Conservation (phyloP, 176 grass and related monocot species). For the Bolboschoenus planiculmis region DNA sequence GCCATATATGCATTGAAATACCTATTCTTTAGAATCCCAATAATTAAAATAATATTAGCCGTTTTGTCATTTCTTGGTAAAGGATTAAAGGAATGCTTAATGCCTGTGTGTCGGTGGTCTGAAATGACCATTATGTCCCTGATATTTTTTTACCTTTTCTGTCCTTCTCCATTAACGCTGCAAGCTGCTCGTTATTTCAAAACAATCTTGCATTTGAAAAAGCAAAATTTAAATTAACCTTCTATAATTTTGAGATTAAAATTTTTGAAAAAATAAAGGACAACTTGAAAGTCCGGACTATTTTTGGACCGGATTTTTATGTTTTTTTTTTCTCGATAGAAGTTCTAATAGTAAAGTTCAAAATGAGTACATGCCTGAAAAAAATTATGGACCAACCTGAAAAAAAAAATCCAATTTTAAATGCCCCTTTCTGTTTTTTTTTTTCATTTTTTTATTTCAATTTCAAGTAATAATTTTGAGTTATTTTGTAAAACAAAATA, state of each 20-base stretch:
- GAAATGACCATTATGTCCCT: not conserved
- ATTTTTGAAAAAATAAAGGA: not conserved
- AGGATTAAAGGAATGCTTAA: not conserved
- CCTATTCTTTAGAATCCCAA: not conserved
- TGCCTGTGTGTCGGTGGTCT: not conserved
- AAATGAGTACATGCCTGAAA: not conserved
- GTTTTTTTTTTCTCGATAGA: not conserved
- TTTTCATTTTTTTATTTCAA: not conserved
- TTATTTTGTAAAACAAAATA: not conserved
- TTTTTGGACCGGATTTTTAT: not conserved
- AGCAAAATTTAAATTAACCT: not conserved
- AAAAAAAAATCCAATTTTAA: not conserved
- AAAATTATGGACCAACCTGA: not conserved
- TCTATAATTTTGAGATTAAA: not conserved
- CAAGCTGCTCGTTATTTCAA: not conserved
- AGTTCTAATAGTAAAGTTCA: not conserved
- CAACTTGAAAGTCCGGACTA: not conserved
- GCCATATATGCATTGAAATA: not conserved
- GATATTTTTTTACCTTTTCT: not conserved
- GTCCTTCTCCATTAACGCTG: not conserved
- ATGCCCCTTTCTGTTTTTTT: not conserved
- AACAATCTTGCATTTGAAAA: not conserved
- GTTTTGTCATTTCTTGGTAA: constrained; percentile 10
- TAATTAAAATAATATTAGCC: not conserved
- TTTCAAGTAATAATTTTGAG: not conserved